Base-by-base conservation (phyloP, 2,329 filamentous ascomycete species). In the Tricladium varicosporioides region DNA sequence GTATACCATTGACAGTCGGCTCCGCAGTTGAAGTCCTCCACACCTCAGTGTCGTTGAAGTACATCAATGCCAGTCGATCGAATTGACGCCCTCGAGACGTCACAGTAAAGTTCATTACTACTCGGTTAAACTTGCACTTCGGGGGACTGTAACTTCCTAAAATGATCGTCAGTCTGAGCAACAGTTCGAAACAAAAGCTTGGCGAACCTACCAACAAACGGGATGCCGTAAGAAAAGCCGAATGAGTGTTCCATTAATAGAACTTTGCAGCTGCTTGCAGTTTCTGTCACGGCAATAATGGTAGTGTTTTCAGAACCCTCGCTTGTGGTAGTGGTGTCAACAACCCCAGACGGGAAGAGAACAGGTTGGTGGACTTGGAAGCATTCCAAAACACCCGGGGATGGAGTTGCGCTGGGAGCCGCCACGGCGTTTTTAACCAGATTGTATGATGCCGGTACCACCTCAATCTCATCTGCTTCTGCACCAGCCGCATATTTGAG, bases 11-110 rank as follows among this genome's bases (percentile, higher is more conserved):
- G 4, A 74, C 63, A 0, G 84, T 90, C 1, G 91, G 89, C 73
- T 95, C 88, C 3, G 90, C 88, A 1, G 91, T 95, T 5, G 89
- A 92, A 1, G 89, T 92, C 19, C 90, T 80, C 78, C 88, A 94
- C n/a, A 95, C 80, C 70, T 95, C 90, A 9, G 82, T 84, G 69
- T 93, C 88, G 43, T 84, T 84, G 40, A 94, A 77, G 65, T 87
- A 94, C 80, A 94, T 86, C 32, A 87, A 72, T 3, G 84, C 91
- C 8, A 93, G 78, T 42, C 90, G 81, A 69, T 95, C 91, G 71
- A 82, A 92, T 65, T 95, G 91, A 2, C 82, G 80, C 1, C 91
- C 91, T 60, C 77, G 75, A 9, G 87, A 89, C 0, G 82, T 83
- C 13, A 89, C 86, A 0, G 88, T 92, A 63, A 94, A 81, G 67